Conservation (phyloP, 345 rosid genomes). For the Pseudoturritis turrita region DNA sequence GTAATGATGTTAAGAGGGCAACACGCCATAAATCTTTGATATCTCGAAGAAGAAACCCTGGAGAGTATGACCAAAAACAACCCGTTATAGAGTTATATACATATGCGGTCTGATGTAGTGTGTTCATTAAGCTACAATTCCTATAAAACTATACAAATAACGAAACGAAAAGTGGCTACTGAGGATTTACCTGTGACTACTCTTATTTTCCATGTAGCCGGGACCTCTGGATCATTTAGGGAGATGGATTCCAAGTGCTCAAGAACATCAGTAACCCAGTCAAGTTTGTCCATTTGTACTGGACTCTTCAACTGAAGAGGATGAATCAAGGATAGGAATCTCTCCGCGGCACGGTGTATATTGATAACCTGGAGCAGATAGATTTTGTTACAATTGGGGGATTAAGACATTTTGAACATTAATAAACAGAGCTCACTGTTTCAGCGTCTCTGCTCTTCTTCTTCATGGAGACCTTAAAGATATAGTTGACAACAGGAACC, state of each 20-base stretch:
- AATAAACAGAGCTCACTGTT: conserved; percentile 38
- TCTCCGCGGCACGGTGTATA: conserved; percentile 45
- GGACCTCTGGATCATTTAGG: neutral
- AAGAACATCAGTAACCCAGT: conserved; percentile 36
- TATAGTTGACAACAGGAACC: conserved; percentile 51
- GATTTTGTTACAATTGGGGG: neutral
- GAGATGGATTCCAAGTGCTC: conserved; percentile 14
- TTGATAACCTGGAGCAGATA: conserved; percentile 37
- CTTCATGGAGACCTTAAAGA: conserved; percentile 60
- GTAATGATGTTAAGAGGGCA: conserved; percentile 52
- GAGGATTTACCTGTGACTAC: conserved; percentile 12
- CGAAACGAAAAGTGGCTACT: too few relatives aligned
- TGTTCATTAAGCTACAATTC: too few relatives aligned
- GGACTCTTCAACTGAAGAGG: conserved; percentile 42
- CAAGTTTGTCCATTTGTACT: conserved; percentile 31
- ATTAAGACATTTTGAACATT: neutral
- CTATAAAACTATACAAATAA: too few relatives aligned
- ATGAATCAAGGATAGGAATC: conserved; percentile 54
- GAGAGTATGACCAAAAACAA: neutral
- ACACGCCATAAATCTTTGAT: conserved; percentile 77
- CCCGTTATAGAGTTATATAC: too few relatives aligned
- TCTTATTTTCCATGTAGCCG: conserved; percentile 43
- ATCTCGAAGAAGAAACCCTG: conserved; percentile 65
- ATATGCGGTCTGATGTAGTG: too few relatives aligned
- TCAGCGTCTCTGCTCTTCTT: conserved; percentile 63